Evolutionary conservation across 306 rosid genomes (phyloP).

Genomic region (Prosopis cineraria): DNA sequence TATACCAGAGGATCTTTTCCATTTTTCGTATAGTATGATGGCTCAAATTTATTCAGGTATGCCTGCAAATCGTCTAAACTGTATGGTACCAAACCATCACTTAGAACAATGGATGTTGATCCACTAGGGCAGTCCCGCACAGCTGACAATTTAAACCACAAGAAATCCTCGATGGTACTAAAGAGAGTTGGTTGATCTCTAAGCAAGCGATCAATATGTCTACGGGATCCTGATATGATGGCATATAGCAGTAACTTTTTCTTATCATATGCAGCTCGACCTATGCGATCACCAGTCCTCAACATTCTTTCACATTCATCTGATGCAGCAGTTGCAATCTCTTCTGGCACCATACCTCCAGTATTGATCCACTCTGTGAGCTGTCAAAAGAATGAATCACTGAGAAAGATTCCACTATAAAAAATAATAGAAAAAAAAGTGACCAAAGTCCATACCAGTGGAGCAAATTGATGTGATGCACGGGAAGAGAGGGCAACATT

Average conservation of each 20-base stretch:
- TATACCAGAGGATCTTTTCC: conserved; percentile 96
- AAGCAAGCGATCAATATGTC: conserved; percentile 85
- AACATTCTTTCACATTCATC: conserved; percentile 95
- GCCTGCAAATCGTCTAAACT: conserved; percentile 89
- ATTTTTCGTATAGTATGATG: conserved; percentile 92
- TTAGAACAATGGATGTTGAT: conserved; percentile 71
- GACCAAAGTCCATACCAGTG: conserved; percentile 61
- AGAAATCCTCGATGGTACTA: conserved; percentile 92
- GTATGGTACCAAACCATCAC: conserved; percentile 84
- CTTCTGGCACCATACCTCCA: conserved; percentile 78
- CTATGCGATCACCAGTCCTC: conserved; percentile 88
- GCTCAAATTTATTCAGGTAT: conserved; percentile 92
- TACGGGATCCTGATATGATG: conserved; percentile 89
- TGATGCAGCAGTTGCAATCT: conserved; percentile 76
- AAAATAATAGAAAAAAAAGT: conserved; percentile 19
- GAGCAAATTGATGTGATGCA: conserved; percentile 84
- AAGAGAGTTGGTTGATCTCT: conserved; percentile 85
- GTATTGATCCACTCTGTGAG: conserved; percentile 92
- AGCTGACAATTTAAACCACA: conserved; percentile 96
- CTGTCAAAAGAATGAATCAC: conserved; percentile 53
- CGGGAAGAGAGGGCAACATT: conserved; percentile 82
- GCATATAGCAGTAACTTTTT: conserved; percentile 88
- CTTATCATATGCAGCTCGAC: conserved; percentile 94
- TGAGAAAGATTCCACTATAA: conserved; percentile 27
- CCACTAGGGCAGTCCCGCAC: conserved; percentile 81